Base-by-base conservation (phyloP, 305 asterid genomes). In the Nicotiana rustica region DNA sequence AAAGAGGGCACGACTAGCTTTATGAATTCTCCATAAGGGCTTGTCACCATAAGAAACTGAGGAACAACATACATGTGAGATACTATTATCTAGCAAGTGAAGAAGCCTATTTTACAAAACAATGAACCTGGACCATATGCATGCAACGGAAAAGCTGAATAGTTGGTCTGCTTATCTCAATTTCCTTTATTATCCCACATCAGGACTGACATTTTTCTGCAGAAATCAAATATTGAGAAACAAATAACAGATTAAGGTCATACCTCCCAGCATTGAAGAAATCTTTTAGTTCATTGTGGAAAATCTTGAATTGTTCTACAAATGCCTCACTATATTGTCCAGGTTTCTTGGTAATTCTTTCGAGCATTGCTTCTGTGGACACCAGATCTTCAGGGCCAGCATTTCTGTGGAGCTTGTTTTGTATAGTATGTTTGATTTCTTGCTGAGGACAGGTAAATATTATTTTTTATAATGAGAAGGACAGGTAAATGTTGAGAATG, bases 231-330 rank as follows among this genome's bases (percentile, higher is more conserved):
- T 49, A 82, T 56, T 81, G 59, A 21, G 60, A 80, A 70, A 52
- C 14, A 71, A 59, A 61, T 57, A 77, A 44, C 5, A 29, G 68
- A 25, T 56, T 56, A 81, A 29, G 31, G 83, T 25, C 87, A 67
- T 82, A 95, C 99, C 98, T 96, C 91, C 97, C 99, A 88, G 99
- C 99, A 91, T 95, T 96, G 88, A 96, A 96, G 88, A 96, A 96
- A 88, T 96, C 99, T 88, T 96, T 96, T 66, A 96, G 97, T 87
- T 96, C 99, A 81, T 83, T 88, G 88, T 93, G 94, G 85, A 96
- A 96, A 88, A 96, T 93, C 90, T 90, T 92, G 90, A 96, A 96
- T 82, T 96, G 95, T 81, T 95, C 97, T 49, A 96, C 87, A 87
- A 96, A 96, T 81, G 98, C 94, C 76, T 89, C 94, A 82, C 82